Conservation (phyloP, 2,329 filamentous ascomycete species). For the Sporothrix brunneoviolacea region DNA sequence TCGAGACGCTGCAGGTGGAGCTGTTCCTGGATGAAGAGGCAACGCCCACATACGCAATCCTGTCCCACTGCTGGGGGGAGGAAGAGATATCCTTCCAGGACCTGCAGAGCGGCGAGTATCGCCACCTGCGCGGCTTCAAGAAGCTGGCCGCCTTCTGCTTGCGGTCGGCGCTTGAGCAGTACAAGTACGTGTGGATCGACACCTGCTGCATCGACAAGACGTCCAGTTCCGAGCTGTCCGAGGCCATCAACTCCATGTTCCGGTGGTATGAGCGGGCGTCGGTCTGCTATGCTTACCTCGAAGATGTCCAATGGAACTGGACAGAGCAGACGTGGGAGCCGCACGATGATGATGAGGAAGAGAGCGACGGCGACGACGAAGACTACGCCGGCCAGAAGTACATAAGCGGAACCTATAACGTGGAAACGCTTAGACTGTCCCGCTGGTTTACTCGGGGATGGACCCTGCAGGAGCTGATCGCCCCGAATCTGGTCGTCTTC, state of each 20-base stretch:
- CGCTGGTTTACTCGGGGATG: no score
- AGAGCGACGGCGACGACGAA: no score
- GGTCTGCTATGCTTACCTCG: conserved; percentile 12
- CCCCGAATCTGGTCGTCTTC: no score
- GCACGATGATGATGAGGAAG: not conserved
- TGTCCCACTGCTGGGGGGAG: conserved; percentile 15
- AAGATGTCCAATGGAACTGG: not conserved
- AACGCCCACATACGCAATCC: conserved; percentile 16
- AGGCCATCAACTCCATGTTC: conserved; percentile 18
- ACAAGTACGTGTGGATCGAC: conserved; percentile 14
- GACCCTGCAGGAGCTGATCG: no score
- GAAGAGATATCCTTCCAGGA: conserved; percentile 11
- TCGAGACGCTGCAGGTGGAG: not conserved
- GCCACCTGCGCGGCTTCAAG: not conserved
- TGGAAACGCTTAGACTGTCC: no score
- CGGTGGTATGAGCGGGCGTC: conserved; percentile 8
- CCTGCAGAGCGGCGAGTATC: not conserved
- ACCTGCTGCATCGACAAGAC: conserved; percentile 19
- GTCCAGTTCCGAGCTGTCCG: conserved; percentile 12
- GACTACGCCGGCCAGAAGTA: no score
- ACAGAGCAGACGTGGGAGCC: not conserved
- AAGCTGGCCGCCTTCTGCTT: conserved; percentile 5
- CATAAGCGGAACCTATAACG: no score
- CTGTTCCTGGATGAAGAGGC: not conserved
- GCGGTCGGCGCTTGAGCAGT: not conserved